Conservation (phyloP, 2,329 filamentous ascomycete species). For the Ascochyta fabae region DNA sequence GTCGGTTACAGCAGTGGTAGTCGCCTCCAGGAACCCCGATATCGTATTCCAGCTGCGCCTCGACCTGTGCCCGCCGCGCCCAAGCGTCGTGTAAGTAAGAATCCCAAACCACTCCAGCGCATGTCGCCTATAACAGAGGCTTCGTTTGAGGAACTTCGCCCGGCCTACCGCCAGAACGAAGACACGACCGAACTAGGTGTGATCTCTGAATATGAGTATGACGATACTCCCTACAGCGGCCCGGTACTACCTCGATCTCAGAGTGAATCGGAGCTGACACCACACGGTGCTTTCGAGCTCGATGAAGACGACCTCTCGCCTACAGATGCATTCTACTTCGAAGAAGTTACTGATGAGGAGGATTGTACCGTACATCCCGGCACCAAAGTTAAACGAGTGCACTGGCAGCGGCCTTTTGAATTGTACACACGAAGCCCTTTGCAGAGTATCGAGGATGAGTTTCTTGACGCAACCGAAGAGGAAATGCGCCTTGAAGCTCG, state of each 20-base stretch:
- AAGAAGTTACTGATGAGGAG: background rate
- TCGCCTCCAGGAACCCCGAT: constrained; percentile 3
- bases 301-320: constrained; percentile 22
- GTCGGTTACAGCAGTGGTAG: constrained; percentile 18
- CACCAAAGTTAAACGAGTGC: constrained; percentile 3
- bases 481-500: constrained; percentile 11
- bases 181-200: constrained; percentile 23
- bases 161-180: constrained; percentile 18
- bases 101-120: constrained; percentile 22
- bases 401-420: background rate
- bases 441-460: constrained; percentile 29
- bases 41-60: constrained; percentile 1
- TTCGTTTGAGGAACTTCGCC: constrained; percentile 24
- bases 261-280: background rate
- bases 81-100: constrained; percentile 20
- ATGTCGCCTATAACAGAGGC: constrained; percentile 38
- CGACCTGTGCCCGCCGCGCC: constrained; percentile 3
- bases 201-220: constrained; percentile 26
- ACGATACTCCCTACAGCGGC: background rate
- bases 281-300: constrained; percentile 11
- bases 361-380: constrained; percentile 8
- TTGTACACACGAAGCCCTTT: constrained; percentile 26
- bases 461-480: constrained; percentile 28
- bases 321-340: constrained; percentile 8
- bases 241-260: constrained; percentile 2